Evolutionary conservation across 2,329 filamentous ascomycete species (phyloP).

Genomic region (Pyrenophora seminiperda): DNA sequence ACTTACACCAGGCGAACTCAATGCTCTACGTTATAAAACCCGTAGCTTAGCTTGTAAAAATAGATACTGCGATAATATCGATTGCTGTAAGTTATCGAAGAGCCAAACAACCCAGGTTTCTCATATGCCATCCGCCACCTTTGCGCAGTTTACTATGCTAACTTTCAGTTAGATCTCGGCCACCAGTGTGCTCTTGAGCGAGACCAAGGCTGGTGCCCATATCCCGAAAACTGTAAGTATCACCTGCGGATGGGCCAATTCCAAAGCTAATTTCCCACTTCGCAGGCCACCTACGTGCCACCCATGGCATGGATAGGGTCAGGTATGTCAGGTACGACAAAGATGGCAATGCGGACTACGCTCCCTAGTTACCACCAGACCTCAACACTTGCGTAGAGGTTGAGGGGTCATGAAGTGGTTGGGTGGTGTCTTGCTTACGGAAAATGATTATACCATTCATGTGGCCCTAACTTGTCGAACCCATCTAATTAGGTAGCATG

Average conservation of each 20-base stretch:
- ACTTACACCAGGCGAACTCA: constrained; percentile 45
- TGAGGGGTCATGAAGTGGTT: too few species aligned
- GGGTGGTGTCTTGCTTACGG: neutral
- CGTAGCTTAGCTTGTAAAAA: constrained; percentile 48
- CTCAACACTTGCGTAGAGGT: neutral
- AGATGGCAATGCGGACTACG: constrained; percentile 28
- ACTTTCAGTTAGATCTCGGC: constrained; percentile 39
- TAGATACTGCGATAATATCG: constrained; percentile 47
- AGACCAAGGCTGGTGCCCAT: constrained; percentile 47
- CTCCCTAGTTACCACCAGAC: constrained; percentile 1
- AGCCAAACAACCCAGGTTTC: neutral
- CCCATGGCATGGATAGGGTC: constrained; percentile 50
- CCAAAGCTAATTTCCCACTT: neutral
- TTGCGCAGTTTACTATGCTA: neutral
- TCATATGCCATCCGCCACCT: neutral
- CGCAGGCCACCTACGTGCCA: constrained; percentile 39
- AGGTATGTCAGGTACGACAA: constrained; percentile 35
- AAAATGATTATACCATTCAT: neutral
- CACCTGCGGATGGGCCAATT: neutral
- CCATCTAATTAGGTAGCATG: neutral
- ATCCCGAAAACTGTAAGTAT: constrained; percentile 39
- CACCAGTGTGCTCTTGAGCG: constrained; percentile 48
- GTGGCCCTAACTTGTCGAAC: neutral
- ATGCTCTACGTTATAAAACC: constrained; percentile 51
- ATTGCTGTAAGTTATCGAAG: constrained; percentile 45